Conservation (phyloP, 176 grass and related monocot genomes). For the Oryza coarctata region DNA sequence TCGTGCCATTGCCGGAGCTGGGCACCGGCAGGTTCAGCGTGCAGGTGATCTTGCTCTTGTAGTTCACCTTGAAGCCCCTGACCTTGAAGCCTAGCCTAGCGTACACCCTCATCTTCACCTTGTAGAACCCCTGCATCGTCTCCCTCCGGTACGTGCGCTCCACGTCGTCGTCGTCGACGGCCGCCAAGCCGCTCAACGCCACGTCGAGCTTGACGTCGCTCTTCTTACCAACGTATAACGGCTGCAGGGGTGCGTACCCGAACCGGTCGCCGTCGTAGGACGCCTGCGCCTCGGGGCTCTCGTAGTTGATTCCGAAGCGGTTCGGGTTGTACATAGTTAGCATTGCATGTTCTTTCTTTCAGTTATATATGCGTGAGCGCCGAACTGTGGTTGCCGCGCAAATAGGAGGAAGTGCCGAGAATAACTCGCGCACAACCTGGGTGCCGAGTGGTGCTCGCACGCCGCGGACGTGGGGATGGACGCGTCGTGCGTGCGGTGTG, state of each 20-base stretch:
- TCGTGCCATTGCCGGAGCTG: background rate
- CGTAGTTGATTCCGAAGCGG: constrained; percentile 49
- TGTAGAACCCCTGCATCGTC: constrained; percentile 57
- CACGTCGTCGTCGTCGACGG: constrained; percentile 16
- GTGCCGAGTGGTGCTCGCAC: too few species aligned
- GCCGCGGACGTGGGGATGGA: too few species aligned
- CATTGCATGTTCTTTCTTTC: too few species aligned
- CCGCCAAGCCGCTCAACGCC: constrained; percentile 13
- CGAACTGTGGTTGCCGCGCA: too few species aligned
- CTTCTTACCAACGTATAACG: constrained; percentile 61
- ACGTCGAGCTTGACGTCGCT: constrained; percentile 42
- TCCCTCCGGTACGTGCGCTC: constrained; percentile 53
- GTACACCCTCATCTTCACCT: constrained; percentile 55
- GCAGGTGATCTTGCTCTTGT: constrained; percentile 62
- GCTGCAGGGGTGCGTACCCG: constrained; percentile 25
- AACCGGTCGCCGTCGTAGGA: constrained; percentile 61
- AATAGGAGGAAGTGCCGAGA: too few species aligned
- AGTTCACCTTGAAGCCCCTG: constrained; percentile 42
- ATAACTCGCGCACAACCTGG: too few species aligned
- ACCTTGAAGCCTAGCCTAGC: constrained; percentile 54
- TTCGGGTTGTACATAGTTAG: constrained; percentile 73
- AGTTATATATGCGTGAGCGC: too few species aligned
- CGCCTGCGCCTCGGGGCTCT: constrained; percentile 42
- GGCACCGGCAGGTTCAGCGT: constrained; percentile 60
- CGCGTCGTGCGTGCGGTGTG: too few species aligned